phyloP scores from a whole-genome alignment of 2,329 filamentous ascomycete genomes.

The Cercospora sp. region DNA sequence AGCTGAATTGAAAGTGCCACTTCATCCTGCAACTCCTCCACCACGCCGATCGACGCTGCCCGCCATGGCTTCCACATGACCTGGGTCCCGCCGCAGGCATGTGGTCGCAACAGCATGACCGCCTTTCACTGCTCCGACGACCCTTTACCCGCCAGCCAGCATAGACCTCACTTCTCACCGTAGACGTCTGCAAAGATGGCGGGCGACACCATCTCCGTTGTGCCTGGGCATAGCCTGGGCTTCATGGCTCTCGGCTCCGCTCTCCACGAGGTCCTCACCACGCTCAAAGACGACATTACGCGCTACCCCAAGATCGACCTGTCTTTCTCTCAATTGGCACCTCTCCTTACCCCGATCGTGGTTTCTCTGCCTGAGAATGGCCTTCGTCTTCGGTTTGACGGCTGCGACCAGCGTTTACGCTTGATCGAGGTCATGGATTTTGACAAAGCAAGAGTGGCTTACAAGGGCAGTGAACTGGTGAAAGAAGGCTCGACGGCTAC shows the following conservation, averaged over 20 bases:
- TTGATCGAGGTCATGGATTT: constrained; percentile 92
- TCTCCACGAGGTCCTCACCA: constrained; percentile 83
- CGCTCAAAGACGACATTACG: constrained; percentile 83
- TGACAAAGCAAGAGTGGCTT: constrained; percentile 76
- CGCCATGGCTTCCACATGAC: constrained; percentile 15
- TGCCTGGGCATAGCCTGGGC: constrained; percentile 39
- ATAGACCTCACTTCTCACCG: constrained; percentile 3
- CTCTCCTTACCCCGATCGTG: constrained; percentile 73
- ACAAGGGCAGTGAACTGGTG: constrained; percentile 77
- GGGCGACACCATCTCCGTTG: constrained; percentile 24
- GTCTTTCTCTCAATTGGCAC: constrained; percentile 72
- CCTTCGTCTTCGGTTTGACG: constrained; percentile 87
- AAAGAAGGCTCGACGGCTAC: constrained; percentile 52
- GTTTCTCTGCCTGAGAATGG: constrained; percentile 81
- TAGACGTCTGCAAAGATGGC: constrained; percentile 10
- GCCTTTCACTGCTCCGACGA: background rate
- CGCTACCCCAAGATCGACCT: constrained; percentile 81
- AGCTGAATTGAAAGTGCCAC: background rate
- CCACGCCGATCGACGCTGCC: background rate
- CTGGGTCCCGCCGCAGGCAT: constrained; percentile 7
- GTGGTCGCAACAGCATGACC: constrained; percentile 15
- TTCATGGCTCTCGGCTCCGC: constrained; percentile 81
- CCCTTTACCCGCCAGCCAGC: constrained; percentile 3
- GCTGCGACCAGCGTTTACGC: constrained; percentile 84
- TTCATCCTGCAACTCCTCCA: background rate